These are phyloP conservation scores for Amanita thiersii DNA, from an alignment of 768 basidiomycete species.

Conservation along the genomic window DNA sequence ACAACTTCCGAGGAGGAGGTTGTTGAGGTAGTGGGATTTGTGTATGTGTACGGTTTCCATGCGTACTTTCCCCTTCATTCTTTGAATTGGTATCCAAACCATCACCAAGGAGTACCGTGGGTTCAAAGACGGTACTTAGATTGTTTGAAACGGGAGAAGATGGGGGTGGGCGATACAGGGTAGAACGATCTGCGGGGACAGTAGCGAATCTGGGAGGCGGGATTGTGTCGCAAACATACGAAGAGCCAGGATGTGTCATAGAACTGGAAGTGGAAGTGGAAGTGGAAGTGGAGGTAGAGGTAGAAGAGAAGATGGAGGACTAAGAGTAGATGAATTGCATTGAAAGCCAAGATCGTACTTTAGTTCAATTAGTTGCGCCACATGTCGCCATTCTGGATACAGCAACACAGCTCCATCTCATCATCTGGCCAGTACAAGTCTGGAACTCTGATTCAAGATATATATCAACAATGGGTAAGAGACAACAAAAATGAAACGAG, in stretches of 20 bases:
- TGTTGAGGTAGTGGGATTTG: conserved; percentile 20
- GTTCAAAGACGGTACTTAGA: conserved; percentile 26
- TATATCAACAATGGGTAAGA: conserved; percentile 23
- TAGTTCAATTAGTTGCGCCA: conserved; percentile 12
- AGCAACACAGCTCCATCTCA: conserved; percentile 2
- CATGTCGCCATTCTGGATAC: conserved; percentile 33
- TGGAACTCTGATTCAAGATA: conserved; percentile 36
- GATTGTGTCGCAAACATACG: conserved; percentile 65
- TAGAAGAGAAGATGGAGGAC: conserved; percentile 7
- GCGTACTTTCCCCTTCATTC: conserved; percentile 9
- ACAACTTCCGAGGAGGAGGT: conserved; percentile 65
- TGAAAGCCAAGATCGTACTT: neutral
- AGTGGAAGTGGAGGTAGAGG: conserved; percentile 17
- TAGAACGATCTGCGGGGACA: conserved; percentile 12
- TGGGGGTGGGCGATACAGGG: conserved; percentile 11
- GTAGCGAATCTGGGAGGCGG: conserved; percentile 50
- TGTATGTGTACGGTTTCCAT: conserved; percentile 9
- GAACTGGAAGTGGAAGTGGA: no score
- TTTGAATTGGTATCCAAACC: conserved; percentile 28
- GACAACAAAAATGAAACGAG: conserved; percentile 16
- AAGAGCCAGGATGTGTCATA: no score
- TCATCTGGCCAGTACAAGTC: conserved; percentile 15
- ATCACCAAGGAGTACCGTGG: no score
- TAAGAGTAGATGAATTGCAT: conserved; percentile 4
- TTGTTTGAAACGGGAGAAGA: conserved; percentile 2